A percentile compares a stretch with the other conserved stretches of the same genome.
These are phyloP conservation scores for Imleria badia DNA, from an alignment of 768 basidiomycete genomes.

Conservation along the genomic window DNA sequence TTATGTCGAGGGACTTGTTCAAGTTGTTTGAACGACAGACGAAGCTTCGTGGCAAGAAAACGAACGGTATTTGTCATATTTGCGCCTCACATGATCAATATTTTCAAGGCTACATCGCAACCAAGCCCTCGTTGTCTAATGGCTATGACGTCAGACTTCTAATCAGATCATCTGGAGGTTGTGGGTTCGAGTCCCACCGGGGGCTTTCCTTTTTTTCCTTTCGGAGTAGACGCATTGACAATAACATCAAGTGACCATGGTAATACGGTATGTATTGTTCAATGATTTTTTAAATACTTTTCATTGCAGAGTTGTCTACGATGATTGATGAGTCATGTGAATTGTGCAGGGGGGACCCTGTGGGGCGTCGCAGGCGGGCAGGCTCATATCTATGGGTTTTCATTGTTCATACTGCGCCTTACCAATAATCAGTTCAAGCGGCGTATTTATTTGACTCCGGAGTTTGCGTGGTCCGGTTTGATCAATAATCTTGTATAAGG, in stretches of 20 bases:
- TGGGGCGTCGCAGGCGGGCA: neutral
- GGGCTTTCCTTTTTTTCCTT: constrained; percentile 45
- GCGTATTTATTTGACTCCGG: neutral
- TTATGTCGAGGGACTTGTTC: too few relatives aligned
- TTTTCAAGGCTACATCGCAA: neutral
- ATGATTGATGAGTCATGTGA: neutral
- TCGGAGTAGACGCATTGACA: neutral
- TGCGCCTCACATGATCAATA: neutral
- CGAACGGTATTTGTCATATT: neutral
- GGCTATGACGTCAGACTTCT: constrained; percentile 93
- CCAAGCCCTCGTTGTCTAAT: constrained; percentile 80
- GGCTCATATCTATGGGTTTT: neutral
- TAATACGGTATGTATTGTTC: neutral
- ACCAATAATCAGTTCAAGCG: neutral
- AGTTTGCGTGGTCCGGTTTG: constrained; percentile 5
- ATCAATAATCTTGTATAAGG: constrained; percentile 5
- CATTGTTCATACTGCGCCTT: neutral
- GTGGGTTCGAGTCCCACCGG: constrained; percentile 86
- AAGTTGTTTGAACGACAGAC: too few relatives aligned
- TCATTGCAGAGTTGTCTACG: too few relatives aligned
- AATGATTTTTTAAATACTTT: too few relatives aligned
- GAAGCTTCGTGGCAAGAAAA: too few relatives aligned
- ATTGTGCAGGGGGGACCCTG: neutral
- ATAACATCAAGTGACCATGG: neutral
- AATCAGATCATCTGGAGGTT: constrained; percentile 81